These are phyloP conservation scores for Inonotus obliquus DNA, from an alignment of 1,284 basidiomycete species.

Conservation along the genomic window DNA sequence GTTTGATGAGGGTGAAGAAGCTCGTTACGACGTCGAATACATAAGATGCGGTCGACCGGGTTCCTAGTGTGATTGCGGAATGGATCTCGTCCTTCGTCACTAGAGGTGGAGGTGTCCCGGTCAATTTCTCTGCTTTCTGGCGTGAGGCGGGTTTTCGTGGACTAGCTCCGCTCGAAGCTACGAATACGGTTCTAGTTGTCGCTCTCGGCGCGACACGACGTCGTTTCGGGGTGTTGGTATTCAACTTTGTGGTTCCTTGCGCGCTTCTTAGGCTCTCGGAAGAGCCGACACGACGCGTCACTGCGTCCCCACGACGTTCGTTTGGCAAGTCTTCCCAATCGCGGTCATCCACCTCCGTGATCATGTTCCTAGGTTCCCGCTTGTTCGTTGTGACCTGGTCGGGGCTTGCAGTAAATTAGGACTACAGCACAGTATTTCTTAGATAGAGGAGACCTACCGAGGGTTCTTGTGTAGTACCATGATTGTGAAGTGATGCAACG, in stretches of 20 bases:
- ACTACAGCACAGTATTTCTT: not conserved
- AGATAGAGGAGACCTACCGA: no score
- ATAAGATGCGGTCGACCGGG: constrained; percentile 11
- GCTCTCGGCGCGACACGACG: not conserved
- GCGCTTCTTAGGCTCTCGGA: not conserved
- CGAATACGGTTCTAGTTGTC: constrained; percentile 10
- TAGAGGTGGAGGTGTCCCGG: not conserved
- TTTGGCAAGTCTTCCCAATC: constrained; percentile 14
- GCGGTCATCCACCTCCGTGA: not conserved
- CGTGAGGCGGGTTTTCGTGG: constrained; percentile 2
- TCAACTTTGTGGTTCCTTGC: not conserved
- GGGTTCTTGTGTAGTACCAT: no score
- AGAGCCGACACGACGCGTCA: not conserved
- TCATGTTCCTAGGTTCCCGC: not conserved
- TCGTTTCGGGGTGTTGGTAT: not conserved
- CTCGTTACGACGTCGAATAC: constrained; percentile 10
- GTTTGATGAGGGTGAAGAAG: constrained; percentile 41
- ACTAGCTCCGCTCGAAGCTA: constrained; percentile 2
- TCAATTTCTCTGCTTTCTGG: not conserved
- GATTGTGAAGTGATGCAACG: no score
- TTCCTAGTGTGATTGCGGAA: constrained; percentile 10
- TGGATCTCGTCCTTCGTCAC: constrained; percentile 15
- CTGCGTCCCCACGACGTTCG: not conserved
- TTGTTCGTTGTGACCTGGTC: not conserved
- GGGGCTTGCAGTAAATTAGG: not conserved